Conservation (phyloP, 768 basidiomycete genomes). For the Mycena pura region DNA sequence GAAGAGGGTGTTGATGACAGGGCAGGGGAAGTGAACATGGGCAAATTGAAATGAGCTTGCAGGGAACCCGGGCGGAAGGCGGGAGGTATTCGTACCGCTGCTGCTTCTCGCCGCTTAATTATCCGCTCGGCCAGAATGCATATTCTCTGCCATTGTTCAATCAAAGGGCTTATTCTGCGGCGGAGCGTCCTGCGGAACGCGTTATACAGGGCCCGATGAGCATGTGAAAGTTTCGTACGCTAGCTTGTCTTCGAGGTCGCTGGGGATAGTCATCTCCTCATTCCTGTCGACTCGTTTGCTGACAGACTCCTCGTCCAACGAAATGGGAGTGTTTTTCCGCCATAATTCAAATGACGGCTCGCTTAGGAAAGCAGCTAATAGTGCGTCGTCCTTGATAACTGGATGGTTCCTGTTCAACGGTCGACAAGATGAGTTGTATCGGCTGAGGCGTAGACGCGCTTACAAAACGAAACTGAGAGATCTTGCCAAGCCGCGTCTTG, state of each 20-base stretch:
- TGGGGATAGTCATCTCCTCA: constrained; percentile 93
- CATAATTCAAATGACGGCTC: constrained; percentile 87
- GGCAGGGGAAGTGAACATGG: constrained; percentile 50
- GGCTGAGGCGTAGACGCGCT: constrained; percentile 30
- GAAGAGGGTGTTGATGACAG: constrained; percentile 44
- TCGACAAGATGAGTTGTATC: not conserved
- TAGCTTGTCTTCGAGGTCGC: constrained; percentile 91
- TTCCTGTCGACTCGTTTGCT: constrained; percentile 79
- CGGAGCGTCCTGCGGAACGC: constrained; percentile 66
- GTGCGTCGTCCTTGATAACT: constrained; percentile 84
- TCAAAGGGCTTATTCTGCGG: constrained; percentile 72
- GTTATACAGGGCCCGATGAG: not conserved
- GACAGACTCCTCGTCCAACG: constrained; percentile 86
- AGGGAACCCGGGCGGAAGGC: constrained; percentile 67
- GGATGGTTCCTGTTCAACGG: constrained; percentile 86
- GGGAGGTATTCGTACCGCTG: constrained; percentile 81
- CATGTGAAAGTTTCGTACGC: constrained; percentile 49
- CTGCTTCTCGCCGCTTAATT: constrained; percentile 89
- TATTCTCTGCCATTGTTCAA: constrained; percentile 93
- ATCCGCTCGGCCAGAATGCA: constrained; percentile 87
- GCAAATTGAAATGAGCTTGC: constrained; percentile 74
- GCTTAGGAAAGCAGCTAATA: constrained; percentile 80
- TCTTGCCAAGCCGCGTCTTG: constrained; percentile 79
- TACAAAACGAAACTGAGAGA: constrained; percentile 83
- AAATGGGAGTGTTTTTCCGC: constrained; percentile 79